Percentiles rank a stretch among this genome's conserved stretches.
These are phyloP conservation scores for Beauveria bassiana DNA, from an alignment of 2,329 filamentous ascomycete genomes.

Conservation along the genomic window DNA sequence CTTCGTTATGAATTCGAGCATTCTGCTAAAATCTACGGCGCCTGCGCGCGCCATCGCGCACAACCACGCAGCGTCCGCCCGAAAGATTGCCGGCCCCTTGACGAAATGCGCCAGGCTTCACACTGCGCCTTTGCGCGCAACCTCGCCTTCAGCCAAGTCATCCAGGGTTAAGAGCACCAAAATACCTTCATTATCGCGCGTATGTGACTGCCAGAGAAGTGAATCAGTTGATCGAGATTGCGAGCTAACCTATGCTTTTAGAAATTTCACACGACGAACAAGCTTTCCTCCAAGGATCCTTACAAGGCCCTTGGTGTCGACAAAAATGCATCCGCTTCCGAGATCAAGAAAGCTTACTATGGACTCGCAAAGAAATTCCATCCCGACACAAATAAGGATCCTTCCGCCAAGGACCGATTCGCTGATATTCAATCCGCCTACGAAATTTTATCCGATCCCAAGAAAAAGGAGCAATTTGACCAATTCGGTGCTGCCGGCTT, in stretches of 20 bases:
- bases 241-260: conserved; percentile 20
- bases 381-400: conserved; percentile 95
- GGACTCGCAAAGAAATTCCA: conserved; percentile 96
- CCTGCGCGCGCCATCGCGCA: conserved; percentile 40
- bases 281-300: conserved; percentile 61
- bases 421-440: conserved; percentile 89
- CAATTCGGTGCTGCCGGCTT: conserved; percentile 85
- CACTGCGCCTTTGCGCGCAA: conserved; percentile 18
- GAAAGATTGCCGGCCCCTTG: conserved; percentile 33
- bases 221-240: not conserved
- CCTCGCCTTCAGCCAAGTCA: conserved; percentile 16
- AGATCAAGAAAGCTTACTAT: conserved; percentile 99
- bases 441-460: conserved; percentile 83
- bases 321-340: conserved; percentile 70
- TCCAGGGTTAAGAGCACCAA: conserved; percentile 14
- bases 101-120: conserved; percentile 30
- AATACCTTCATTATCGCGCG: conserved; percentile 19
- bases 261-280: conserved; percentile 54
- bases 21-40: conserved; percentile 38
- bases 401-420: conserved; percentile 90
- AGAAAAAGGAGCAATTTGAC: conserved; percentile 90
- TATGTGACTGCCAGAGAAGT: conserved; percentile 17
- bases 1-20: conserved; percentile 38
- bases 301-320: conserved; percentile 80
- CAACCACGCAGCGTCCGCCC: conserved; percentile 30